Evolutionary conservation across 2,329 filamentous ascomycete species (phyloP), one percentile per base, ranked within the genome.

Genomic region (Pestalotiopsis sp.): DNA sequence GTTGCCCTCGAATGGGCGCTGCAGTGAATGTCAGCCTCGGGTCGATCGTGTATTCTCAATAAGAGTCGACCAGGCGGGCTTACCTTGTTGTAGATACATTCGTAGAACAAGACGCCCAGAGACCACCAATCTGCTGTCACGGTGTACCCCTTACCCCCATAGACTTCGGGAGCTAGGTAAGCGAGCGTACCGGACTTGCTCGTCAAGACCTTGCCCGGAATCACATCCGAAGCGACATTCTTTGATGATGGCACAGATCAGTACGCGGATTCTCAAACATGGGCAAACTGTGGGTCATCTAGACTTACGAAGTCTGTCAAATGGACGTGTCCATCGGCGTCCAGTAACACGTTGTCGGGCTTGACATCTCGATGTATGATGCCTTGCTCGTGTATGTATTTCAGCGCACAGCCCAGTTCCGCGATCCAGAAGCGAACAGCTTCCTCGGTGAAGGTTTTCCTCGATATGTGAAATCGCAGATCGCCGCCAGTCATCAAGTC

Each of bases 1-100:
- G 74, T 91, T 93, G 66, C 94, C 95, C 77, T 98, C 94, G 73
- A 98, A 99, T 25, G 96, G 96, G 75, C 96, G 90, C 93, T 97
- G 77, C 52, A 45, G 64, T 27, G 12, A 31, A 52, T 64, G 75
- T 84, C 75, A 84, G 80, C 70, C 69, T 60, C 64, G 38, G 27
- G 31, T 36, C 36, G 11, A 59, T 52, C 13, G 25, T 41, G 39
- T 2, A 36, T 36, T 36, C 23, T 56, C 23, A 17, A 56, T 20
- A 58, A 31, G 41, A 27, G 49, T 23, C 25, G 31, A 59, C 66
- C 23, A 36, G 31, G 31, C 31, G 31, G 57, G 78, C 86, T 66
- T 82, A 94, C 94, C 91, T 97, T 98, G 83, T 97, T 97, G 84
- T 98, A 99, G 73, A 99, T 98, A 86, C 96, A 98, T 81, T 99